phyloP scores from a whole-genome alignment of 345 rosid species.

The Euphorbia pulcherrima region DNA sequence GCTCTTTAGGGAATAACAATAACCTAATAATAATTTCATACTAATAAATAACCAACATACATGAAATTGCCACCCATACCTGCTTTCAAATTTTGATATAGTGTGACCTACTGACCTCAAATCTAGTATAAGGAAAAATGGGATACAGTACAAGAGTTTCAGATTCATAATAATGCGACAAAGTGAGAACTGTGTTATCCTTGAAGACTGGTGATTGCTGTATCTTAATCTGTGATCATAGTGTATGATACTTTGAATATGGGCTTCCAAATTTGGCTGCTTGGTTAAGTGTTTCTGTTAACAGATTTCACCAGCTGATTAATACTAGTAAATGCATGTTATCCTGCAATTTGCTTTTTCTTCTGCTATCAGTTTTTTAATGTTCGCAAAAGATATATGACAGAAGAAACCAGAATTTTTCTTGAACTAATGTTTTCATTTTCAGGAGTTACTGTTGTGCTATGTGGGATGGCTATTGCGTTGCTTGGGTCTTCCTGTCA shows the following conservation, averaged over 20 bases:
- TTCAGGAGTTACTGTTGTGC: constrained; percentile 76
- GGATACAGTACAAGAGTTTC: background rate
- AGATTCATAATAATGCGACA: background rate
- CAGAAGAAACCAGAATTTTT: constrained; percentile 1
- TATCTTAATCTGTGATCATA: background rate
- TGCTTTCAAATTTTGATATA: background rate
- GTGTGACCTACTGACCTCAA: background rate
- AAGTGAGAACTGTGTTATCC: background rate
- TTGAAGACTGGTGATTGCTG: background rate
- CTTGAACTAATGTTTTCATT: constrained; percentile 12
- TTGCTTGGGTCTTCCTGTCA: constrained; percentile 66
- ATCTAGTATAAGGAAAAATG: background rate
- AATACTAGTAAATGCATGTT: background rate
- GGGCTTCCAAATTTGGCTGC: constrained; percentile 2
- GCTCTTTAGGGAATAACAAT: too few relatives aligned
- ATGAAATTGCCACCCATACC: background rate
- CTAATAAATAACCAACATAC: too few relatives aligned
- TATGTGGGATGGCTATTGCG: constrained; percentile 82
- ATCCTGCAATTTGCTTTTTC: background rate
- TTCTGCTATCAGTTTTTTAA: background rate
- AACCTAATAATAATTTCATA: too few relatives aligned
- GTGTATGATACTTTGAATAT: background rate
- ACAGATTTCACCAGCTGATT: background rate
- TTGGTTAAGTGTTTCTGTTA: background rate
- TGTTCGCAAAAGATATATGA: background rate